Evolutionary conservation across 371 early-diverging fungal species (phyloP), one percentile per base, ranked within the genome.

Genomic region (Phascolomyces articulosus): DNA sequence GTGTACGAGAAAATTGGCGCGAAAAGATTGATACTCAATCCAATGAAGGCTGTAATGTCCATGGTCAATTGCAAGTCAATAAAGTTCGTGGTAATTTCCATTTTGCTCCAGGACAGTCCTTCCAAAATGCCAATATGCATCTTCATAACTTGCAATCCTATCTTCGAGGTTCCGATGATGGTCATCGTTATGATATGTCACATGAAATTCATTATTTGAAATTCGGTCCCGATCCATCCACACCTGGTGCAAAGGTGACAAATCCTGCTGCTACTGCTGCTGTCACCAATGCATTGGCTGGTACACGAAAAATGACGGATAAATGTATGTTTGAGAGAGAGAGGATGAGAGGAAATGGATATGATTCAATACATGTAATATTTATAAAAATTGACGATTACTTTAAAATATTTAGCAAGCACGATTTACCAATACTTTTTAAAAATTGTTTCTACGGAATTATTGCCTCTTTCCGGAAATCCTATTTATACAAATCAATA

Each of bases 21-120:
- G 87, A 92, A 34, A 88, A 87, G 66, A 74, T 96, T 55, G 86
- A 88, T 58, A 87, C 80, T 38, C 95, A 95, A 74, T 82, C 84
- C 16, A 84, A 90, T 58, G 98, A 98, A 70, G 97, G 98, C 3
- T 65, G 65, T 44, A 65, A 65, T 64, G 73, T 98, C 41, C 83
- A 85, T 56, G 98, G 98, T 0, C 78, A 81, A 44, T 70, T 96
- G 38, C 71, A 83, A 40, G 95, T 98, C 51, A 95, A 95, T 81
- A 96, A 96, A 73, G 96, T 97, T 10, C 85, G 94, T 8, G 94
- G 92, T 31, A 95, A 96, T 68, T 91, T 96, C 71, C 97, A 96
- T 75, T 85, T 98, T 74, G 93, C 97, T 1, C 95, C 97, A 2
- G 97, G 98, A 53, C 87, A 90, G 48, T 85, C 89, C n/a, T 94